Conservation (phyloP, 2,329 filamentous ascomycete genomes). For the Colletotrichum destructivum region DNA sequence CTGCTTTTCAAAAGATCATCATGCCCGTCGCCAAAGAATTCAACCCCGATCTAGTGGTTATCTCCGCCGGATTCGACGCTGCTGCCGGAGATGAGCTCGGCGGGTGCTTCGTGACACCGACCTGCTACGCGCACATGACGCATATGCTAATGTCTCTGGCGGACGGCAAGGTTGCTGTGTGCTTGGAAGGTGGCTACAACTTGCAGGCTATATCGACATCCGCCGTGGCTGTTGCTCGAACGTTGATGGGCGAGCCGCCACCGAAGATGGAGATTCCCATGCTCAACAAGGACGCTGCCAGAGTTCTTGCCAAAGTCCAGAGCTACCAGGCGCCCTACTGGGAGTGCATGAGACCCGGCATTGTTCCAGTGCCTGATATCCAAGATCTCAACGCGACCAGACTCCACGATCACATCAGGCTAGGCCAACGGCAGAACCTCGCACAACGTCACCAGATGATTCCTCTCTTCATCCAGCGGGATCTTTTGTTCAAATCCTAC, state of each 20-base stretch:
- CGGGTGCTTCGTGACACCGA: slow-evolving; percentile 90
- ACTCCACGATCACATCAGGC: slow-evolving; percentile 85
- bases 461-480: slow-evolving; percentile 83
- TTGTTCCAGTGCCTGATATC: slow-evolving; percentile 69
- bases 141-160: slow-evolving; percentile 99
- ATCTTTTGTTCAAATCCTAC: slow-evolving; percentile 81
- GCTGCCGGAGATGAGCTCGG: slow-evolving; percentile 94
- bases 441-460: slow-evolving; percentile 83
- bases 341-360: slow-evolving; percentile 85
- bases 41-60: slow-evolving; percentile 92
- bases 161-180: slow-evolving; percentile 90
- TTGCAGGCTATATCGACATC: slow-evolving; percentile 93
- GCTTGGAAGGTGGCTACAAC: slow-evolving; percentile 96
- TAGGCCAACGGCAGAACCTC: slow-evolving; percentile 80
- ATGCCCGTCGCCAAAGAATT: slow-evolving; percentile 98
- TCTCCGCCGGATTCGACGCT: slow-evolving; percentile 96
- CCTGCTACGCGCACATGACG: slow-evolving; percentile 98
- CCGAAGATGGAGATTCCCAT: slow-evolving; percentile 70
- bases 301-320: slow-evolving; percentile 71
- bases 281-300: slow-evolving; percentile 70
- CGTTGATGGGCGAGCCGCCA: slow-evolving; percentile 95
- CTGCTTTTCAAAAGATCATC: slow-evolving; percentile 94
- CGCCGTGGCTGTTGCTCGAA: slow-evolving; percentile 90
- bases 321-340: slow-evolving; percentile 80
- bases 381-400: slow-evolving; percentile 70